Evolutionary conservation across 116 monocot species (phyloP).

Genomic region (Cymodocea nodosa): DNA sequence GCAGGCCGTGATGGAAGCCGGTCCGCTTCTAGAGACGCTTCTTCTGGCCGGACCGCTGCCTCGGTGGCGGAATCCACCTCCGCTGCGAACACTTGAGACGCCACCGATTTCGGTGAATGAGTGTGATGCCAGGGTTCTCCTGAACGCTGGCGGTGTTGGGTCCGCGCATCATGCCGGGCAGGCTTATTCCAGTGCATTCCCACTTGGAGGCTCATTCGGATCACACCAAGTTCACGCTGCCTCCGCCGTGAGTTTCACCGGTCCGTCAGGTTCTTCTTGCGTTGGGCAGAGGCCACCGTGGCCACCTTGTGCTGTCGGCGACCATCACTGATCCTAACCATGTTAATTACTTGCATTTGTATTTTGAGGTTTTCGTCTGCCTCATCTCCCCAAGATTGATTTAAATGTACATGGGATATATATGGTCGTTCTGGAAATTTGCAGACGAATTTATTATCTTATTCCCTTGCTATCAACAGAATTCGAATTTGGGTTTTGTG

Average conservation of each 20-base stretch:
- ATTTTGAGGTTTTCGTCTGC: no score
- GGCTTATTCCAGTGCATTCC: not conserved
- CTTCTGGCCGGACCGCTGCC: constrained; percentile 51
- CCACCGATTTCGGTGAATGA: not conserved
- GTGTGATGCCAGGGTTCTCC: not conserved
- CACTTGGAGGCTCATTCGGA: not conserved
- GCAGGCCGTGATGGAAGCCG: constrained; percentile 49
- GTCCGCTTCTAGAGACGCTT: constrained; percentile 56
- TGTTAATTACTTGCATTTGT: no score
- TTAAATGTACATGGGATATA: no score
- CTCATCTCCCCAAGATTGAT: no score
- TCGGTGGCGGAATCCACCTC: constrained; percentile 60
- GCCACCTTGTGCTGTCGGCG: constrained; percentile 1
- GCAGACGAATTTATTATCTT: no score
- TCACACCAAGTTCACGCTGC: not conserved
- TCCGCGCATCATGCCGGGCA: not conserved
- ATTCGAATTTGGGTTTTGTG: no score
- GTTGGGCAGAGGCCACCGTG: not conserved
- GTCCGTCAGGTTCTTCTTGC: not conserved
- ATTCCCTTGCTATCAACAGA: no score
- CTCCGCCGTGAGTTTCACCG: not conserved
- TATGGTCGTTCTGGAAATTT: no score
- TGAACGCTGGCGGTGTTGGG: not conserved
- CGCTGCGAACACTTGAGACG: constrained; percentile 11
- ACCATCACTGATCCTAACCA: not conserved